Percentiles rank a stretch among this genome's conserved stretches.
These are phyloP conservation scores for Halophytophthora polymorphica DNA, from an alignment of 352 stramenopile species.

Conservation along the genomic window DNA sequence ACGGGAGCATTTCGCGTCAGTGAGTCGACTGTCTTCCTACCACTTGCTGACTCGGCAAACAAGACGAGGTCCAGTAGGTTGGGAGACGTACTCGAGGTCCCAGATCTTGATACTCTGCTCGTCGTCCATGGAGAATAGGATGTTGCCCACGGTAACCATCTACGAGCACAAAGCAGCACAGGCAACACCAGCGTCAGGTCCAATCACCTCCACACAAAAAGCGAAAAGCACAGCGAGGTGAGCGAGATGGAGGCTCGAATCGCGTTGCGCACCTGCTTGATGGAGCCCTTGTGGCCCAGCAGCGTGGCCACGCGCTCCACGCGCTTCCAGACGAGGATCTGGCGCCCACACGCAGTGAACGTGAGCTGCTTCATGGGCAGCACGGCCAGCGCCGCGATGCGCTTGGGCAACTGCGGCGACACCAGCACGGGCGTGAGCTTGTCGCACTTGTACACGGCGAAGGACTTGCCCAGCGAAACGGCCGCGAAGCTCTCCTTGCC, in stretches of 20 bases:
- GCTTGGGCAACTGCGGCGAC: slow-evolving; percentile 76
- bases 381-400: slow-evolving; percentile 64
- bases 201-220: background rate
- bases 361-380: slow-evolving; percentile 70
- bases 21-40: no score
- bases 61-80: background rate
- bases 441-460: slow-evolving; percentile 90
- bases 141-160: slow-evolving; percentile 43
- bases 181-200: slow-evolving; percentile 27
- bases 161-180: slow-evolving; percentile 1
- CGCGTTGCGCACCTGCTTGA: slow-evolving; percentile 37
- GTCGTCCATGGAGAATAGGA: slow-evolving; percentile 76
- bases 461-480: slow-evolving; percentile 86
- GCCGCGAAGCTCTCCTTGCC: slow-evolving; percentile 88
- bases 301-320: slow-evolving; percentile 55
- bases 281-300: slow-evolving; percentile 46
- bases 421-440: slow-evolving; percentile 85
- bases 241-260: no score
- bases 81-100: slow-evolving; percentile 49
- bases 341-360: slow-evolving; percentile 67
- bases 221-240: background rate
- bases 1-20: no score
- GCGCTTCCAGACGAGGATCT: slow-evolving; percentile 75
- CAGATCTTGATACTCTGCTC: slow-evolving; percentile 49
- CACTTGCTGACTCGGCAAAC: slow-evolving; percentile 3